These are phyloP conservation scores for Logfia minima DNA, from an alignment of 129 eudicot genomes.

Conservation along the genomic window DNA sequence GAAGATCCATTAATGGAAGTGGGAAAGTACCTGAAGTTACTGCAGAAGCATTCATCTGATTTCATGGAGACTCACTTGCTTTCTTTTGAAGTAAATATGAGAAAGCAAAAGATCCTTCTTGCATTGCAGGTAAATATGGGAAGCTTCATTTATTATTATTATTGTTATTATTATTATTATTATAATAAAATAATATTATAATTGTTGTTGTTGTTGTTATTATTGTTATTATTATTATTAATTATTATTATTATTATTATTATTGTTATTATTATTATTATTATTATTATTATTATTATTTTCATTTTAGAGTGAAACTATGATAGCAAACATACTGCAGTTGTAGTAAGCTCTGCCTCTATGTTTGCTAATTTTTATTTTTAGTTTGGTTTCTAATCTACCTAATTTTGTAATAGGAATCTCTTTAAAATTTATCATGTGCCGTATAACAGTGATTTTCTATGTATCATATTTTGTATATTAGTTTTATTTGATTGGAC, in stretches of 20 bases:
- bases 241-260: too few species aligned
- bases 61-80: constrained; percentile 79
- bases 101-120: constrained; percentile 81
- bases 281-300: too few species aligned
- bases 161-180: too few species aligned
- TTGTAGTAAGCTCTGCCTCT: not conserved
- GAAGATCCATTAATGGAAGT: constrained; percentile 92
- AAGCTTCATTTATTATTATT: not conserved
- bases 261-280: too few species aligned
- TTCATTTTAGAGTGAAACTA: not conserved
- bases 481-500: not conserved
- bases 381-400: not conserved
- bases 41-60: constrained; percentile 84
- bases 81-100: constrained; percentile 91
- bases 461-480: not conserved
- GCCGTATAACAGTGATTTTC: not conserved
- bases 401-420: not conserved
- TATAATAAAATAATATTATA: too few species aligned
- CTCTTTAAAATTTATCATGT: not conserved
- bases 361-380: not conserved
- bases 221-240: too few species aligned
- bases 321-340: not conserved
- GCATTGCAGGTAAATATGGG: constrained; percentile 71
- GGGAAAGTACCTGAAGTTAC: constrained; percentile 81
- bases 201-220: too few species aligned